Evolutionary conservation across 176 grass and related monocot species (phyloP).

Genomic region (Poa annua): DNA sequence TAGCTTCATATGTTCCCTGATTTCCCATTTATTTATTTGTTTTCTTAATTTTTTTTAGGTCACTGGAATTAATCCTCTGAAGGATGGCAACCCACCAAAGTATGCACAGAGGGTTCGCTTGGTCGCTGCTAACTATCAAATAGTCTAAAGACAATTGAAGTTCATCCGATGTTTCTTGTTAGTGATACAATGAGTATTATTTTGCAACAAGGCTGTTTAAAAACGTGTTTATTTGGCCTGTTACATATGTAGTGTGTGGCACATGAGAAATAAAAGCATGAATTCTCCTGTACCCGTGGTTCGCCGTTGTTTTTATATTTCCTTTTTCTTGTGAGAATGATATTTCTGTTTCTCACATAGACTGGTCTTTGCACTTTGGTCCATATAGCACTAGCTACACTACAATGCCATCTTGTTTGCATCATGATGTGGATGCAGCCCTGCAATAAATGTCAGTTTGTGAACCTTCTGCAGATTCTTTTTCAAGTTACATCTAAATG

Average conservation of each 20-base stretch:
- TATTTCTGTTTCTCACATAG: neutral
- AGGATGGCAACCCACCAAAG: slow-evolving; percentile 61
- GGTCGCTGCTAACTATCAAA: slow-evolving; percentile 66
- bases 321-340: neutral
- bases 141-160: slow-evolving; percentile 39
- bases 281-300: slow-evolving; percentile 1
- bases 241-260: neutral
- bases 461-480: neutral
- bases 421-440: neutral
- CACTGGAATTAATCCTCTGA: slow-evolving; percentile 52
- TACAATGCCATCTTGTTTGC: neutral
- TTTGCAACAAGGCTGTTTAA: slow-evolving; percentile 3
- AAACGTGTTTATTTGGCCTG: neutral
- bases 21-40: neutral
- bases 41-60: slow-evolving; percentile 49
- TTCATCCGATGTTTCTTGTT: neutral
- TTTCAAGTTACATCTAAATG: neutral
- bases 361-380: neutral
- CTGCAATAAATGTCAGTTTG: neutral
- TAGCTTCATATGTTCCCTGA: neutral
- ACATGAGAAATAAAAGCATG: slow-evolving; percentile 28
- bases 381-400: neutral
- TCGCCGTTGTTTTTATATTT: neutral
- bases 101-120: slow-evolving; percentile 65
- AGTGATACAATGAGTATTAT: slow-evolving; percentile 11